Conservation (phyloP, 441 rosid species). For the Rhodomyrtus psidioides region DNA sequence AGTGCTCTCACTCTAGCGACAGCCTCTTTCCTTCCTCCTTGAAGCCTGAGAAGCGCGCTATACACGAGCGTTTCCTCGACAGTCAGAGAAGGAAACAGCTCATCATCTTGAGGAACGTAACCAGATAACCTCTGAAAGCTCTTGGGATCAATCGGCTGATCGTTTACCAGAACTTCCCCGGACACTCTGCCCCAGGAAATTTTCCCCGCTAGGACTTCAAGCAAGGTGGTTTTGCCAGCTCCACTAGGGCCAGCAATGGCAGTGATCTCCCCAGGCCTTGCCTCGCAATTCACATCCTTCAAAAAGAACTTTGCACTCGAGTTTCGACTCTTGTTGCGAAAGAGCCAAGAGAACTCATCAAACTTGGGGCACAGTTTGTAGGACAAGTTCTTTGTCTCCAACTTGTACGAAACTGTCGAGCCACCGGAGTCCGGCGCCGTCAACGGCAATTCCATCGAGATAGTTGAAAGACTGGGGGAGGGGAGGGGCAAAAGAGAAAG, state of each 20-base stretch:
- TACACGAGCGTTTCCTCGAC: slow-evolving; percentile 78
- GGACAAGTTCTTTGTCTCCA: slow-evolving; percentile 54
- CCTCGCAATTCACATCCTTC: slow-evolving; percentile 53
- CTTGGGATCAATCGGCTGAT: slow-evolving; percentile 40
- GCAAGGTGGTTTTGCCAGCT: slow-evolving; percentile 84
- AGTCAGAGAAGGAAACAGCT: slow-evolving; percentile 70
- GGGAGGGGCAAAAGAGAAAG: slow-evolving; percentile 14
- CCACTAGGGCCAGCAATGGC: slow-evolving; percentile 88
- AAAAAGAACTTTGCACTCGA: slow-evolving; percentile 32
- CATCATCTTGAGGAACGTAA: slow-evolving; percentile 81
- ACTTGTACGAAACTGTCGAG: slow-evolving; percentile 30
- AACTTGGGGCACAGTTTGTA: slow-evolving; percentile 34
- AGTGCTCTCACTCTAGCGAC: slow-evolving; percentile 38
- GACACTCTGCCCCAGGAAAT: slow-evolving; percentile 28
- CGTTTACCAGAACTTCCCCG: slow-evolving; percentile 62
- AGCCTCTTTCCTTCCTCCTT: slow-evolving; percentile 39
- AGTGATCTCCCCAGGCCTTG: slow-evolving; percentile 54
- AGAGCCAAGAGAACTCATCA: slow-evolving; percentile 23
- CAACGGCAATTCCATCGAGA: slow-evolving; percentile 61
- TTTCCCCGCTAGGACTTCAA: slow-evolving; percentile 77
- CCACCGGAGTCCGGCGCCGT: slow-evolving; percentile 26
- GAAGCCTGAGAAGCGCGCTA: slow-evolving; percentile 71
- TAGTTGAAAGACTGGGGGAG: neutral
- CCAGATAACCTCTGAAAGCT: slow-evolving; percentile 62
- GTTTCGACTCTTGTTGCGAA: slow-evolving; percentile 12